Percentiles rank a stretch among this genome's conserved stretches.
phyloP scores from a whole-genome alignment of 1,284 basidiomycete species.

The Trametes pubescens region DNA sequence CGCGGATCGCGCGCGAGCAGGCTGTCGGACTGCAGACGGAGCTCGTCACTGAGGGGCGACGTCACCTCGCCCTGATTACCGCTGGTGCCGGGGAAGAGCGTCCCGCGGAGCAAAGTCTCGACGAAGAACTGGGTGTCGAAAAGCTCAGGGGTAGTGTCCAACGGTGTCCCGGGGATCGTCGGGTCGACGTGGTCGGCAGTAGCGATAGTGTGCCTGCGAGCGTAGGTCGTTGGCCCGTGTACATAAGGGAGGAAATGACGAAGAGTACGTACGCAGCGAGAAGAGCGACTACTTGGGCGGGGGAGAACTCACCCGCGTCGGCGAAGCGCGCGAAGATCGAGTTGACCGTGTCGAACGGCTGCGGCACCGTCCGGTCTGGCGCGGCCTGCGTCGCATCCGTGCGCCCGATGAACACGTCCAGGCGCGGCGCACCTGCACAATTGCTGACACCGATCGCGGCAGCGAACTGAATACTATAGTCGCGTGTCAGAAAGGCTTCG shows the following conservation, averaged over 20 bases:
- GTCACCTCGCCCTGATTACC: conserved; percentile 22
- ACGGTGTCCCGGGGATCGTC: conserved; percentile 29
- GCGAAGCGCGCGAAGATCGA: conserved; percentile 21
- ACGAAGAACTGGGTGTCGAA: conserved; percentile 33
- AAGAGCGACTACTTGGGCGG: conserved; percentile 29
- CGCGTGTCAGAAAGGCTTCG: background rate
- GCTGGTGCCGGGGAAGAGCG: conserved; percentile 34
- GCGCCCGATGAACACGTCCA: conserved; percentile 23
- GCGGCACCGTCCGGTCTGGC: conserved; percentile 36
- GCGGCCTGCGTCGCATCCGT: conserved; percentile 35
- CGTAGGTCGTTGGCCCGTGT: background rate
- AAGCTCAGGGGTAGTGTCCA: conserved; percentile 26
- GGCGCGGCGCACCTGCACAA: conserved; percentile 40
- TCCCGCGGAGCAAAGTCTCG: conserved; percentile 33
- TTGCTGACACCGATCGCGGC: conserved; percentile 38
- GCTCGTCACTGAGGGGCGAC: conserved; percentile 18
- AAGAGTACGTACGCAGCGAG: conserved; percentile 18
- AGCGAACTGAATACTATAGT: conserved; percentile 34
- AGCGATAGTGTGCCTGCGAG: conserved; percentile 22
- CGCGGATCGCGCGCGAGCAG: conserved; percentile 37
- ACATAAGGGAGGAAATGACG: no score
- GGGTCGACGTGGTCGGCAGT: conserved; percentile 32
- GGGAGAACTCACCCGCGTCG: conserved; percentile 25
- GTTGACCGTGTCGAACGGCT: conserved; percentile 30
- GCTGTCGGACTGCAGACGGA: conserved; percentile 25